Conservation (phyloP, 768 basidiomycete species). For the Psilocybe azurescens region DNA sequence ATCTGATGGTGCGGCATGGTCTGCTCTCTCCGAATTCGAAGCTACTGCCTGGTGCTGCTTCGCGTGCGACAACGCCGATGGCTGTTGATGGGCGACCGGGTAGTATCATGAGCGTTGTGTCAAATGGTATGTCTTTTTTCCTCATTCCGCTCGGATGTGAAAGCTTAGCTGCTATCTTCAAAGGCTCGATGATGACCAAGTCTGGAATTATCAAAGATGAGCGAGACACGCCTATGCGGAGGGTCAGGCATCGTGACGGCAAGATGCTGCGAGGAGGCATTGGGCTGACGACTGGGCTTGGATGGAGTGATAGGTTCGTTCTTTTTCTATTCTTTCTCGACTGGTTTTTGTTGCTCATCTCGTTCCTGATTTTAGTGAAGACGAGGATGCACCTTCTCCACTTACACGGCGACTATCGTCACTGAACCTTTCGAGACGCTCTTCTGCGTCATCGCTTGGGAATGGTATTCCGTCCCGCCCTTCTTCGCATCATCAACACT, state of each 20-base stretch:
- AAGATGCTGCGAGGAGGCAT: slow-evolving; percentile 61
- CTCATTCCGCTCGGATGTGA: not conserved
- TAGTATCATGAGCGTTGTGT: slow-evolving; percentile 39
- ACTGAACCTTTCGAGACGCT: slow-evolving; percentile 53
- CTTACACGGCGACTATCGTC: slow-evolving; percentile 67
- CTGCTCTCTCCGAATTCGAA: slow-evolving; percentile 71
- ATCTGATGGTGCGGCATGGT: slow-evolving; percentile 70
- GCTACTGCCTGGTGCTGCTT: slow-evolving; percentile 46
- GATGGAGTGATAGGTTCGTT: slow-evolving; percentile 75
- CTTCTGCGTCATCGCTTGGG: slow-evolving; percentile 48
- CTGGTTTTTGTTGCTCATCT: not conserved
- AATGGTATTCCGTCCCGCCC: slow-evolving; percentile 21
- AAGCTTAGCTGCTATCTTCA: slow-evolving; percentile 1
- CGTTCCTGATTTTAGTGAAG: slow-evolving; percentile 51
- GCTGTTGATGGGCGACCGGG: slow-evolving; percentile 35
- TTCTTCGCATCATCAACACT: slow-evolving; percentile 7
- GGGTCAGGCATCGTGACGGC: slow-evolving; percentile 69
- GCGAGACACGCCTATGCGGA: slow-evolving; percentile 59
- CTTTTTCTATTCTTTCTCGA: slow-evolving; percentile 8
- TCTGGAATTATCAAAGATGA: slow-evolving; percentile 54
- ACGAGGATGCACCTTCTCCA: slow-evolving; percentile 74
- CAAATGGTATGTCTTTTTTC: slow-evolving; percentile 31
- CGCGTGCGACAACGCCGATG: slow-evolving; percentile 25
- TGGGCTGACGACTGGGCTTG: slow-evolving; percentile 73
- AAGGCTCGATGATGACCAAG: slow-evolving; percentile 37